Conservation (phyloP, 805 yeast genomes). For the Nakazawaea anatomiae region DNA sequence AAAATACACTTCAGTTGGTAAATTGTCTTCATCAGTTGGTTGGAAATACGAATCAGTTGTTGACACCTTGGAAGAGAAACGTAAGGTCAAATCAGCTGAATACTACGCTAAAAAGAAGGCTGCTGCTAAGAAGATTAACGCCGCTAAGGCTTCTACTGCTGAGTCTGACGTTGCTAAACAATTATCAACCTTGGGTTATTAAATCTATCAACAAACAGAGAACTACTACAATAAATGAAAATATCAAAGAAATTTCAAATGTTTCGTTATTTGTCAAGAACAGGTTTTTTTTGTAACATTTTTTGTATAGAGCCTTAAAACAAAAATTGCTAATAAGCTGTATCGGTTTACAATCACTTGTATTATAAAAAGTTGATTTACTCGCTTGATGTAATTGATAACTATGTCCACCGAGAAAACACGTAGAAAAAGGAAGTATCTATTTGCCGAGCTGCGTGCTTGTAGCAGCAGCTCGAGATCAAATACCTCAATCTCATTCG, state of each 20-base stretch:
- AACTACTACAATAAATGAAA: not conserved
- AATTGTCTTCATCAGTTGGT: conserved; percentile 94
- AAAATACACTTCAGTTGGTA: conserved; percentile 98
- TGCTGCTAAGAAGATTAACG: conserved; percentile 82
- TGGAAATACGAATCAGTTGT: conserved; percentile 99
- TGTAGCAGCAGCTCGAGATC: too few species aligned
- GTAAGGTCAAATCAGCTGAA: conserved; percentile 98
- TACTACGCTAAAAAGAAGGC: conserved; percentile 99
- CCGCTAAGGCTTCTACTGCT: conserved; percentile 84
- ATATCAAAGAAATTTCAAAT: not conserved
- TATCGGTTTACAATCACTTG: not conserved
- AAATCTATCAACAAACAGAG: conserved; percentile 30
- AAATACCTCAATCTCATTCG: too few species aligned
- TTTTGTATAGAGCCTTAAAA: conserved; percentile 2
- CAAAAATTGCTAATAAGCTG: not conserved
- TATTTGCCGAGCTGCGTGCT: too few species aligned
- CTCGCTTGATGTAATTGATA: too few species aligned
- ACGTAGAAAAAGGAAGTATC: too few species aligned
- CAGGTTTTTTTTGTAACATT: conserved; percentile 1
- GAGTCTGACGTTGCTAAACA: conserved; percentile 87
- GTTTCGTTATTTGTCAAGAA: not conserved
- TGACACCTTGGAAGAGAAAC: conserved; percentile 96
- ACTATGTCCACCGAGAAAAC: too few species aligned
- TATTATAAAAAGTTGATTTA: not conserved
- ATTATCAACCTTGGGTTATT: conserved; percentile 97